phyloP scores from a whole-genome alignment of 805 yeast genomes.

The Wickerhamomyces xylosicus region DNA sequence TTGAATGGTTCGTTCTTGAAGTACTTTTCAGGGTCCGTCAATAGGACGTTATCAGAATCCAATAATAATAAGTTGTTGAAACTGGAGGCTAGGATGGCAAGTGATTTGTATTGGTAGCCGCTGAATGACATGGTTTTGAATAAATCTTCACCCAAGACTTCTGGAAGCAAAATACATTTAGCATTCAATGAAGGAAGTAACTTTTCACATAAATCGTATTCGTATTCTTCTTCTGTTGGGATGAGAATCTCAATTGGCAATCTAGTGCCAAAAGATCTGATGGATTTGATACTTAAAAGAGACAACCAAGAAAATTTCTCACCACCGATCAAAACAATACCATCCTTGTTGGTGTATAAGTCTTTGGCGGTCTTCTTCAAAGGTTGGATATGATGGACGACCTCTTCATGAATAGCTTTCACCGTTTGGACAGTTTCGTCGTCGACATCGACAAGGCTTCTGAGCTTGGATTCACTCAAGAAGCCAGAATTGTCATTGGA shows the following conservation, averaged over 20 bases:
- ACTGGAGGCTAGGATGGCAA: constrained; percentile 65
- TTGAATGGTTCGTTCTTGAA: constrained; percentile 33
- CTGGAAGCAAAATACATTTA: constrained; percentile 49
- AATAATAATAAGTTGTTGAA: constrained; percentile 66
- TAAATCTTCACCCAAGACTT: constrained; percentile 49
- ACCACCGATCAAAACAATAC: constrained; percentile 33
- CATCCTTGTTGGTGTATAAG: constrained; percentile 9
- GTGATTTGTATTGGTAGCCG: constrained; percentile 62
- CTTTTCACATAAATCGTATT: constrained; percentile 49
- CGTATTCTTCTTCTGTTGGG: constrained; percentile 58
- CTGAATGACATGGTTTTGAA: constrained; percentile 37
- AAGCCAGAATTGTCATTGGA: constrained; percentile 40
- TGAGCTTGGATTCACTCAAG: constrained; percentile 25
- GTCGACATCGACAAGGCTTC: constrained; percentile 13
- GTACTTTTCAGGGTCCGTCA: constrained; percentile 36
- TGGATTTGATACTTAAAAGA: constrained; percentile 34
- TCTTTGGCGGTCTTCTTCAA: constrained; percentile 10
- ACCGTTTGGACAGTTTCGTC: constrained; percentile 25
- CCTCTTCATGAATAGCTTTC: constrained; percentile 34
- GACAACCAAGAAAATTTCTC: constrained; percentile 47
- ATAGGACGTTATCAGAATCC: constrained; percentile 65
- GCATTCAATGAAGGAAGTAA: constrained; percentile 53
- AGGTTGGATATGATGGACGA: constrained; percentile 36
- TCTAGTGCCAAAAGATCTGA: constrained; percentile 40
- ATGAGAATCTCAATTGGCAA: constrained; percentile 66